A percentile compares a stretch with the other conserved stretches of the same genome.
These are phyloP conservation scores for Phytophthora multivora DNA, from an alignment of 352 stramenopile species.

Conservation along the genomic window DNA sequence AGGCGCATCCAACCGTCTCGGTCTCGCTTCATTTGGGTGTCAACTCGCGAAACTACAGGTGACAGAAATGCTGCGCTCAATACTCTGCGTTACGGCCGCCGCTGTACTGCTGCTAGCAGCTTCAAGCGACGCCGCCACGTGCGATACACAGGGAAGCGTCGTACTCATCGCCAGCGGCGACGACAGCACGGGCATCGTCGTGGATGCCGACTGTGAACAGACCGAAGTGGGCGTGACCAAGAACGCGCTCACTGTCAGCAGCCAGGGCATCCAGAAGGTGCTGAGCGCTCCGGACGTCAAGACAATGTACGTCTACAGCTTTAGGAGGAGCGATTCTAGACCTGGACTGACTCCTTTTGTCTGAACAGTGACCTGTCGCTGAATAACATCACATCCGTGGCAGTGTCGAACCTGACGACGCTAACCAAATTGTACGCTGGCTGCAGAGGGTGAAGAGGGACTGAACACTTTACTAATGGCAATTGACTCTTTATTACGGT, in stretches of 20 bases:
- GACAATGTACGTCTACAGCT: constrained; percentile 39
- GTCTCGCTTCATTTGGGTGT: neutral
- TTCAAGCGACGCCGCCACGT: constrained; percentile 20
- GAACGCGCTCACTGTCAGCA: constrained; percentile 42
- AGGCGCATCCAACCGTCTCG: constrained; percentile 8
- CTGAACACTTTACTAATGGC: neutral
- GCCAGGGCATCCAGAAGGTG: constrained; percentile 52
- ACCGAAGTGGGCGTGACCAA: constrained; percentile 39
- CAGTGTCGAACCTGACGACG: constrained; percentile 27
- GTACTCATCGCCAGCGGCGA: constrained; percentile 45
- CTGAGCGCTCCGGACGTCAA: constrained; percentile 51
- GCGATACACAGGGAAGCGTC: constrained; percentile 41
- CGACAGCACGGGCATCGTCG: constrained; percentile 39
- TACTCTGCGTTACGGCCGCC: constrained; percentile 1
- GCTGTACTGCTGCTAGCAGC: constrained; percentile 12
- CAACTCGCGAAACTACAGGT: neutral
- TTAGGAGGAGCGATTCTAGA: no score
- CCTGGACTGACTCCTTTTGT: constrained; percentile 10
- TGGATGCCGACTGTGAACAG: constrained; percentile 37
- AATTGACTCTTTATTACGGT: neutral
- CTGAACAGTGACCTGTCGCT: constrained; percentile 43
- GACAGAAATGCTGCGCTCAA: neutral
- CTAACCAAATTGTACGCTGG: constrained; percentile 48
- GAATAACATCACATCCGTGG: constrained; percentile 56
- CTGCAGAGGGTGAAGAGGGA: neutral